phyloP scores from a whole-genome alignment of 2,329 filamentous ascomycete genomes.

The Pseudogymnoascus sp. region DNA sequence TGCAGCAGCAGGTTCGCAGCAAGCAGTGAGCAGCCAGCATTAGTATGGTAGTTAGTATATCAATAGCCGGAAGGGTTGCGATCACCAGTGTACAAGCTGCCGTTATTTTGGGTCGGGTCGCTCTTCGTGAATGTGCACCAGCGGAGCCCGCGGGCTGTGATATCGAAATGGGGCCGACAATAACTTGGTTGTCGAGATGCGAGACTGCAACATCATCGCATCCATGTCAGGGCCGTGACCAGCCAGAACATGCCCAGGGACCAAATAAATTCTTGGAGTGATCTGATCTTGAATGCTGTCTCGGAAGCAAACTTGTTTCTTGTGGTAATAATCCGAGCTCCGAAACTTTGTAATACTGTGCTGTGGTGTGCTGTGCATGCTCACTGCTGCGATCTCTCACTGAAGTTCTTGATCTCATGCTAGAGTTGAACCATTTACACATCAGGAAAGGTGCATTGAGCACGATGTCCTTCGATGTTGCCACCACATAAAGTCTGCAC shows the following conservation, averaged over 20 bases:
- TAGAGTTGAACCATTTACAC: neutral
- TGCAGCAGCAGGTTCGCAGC: slow-evolving; percentile 34
- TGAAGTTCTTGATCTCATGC: slow-evolving; percentile 28
- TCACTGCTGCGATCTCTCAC: slow-evolving; percentile 49
- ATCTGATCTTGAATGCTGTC: neutral
- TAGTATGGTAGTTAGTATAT: slow-evolving; percentile 32
- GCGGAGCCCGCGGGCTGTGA: neutral
- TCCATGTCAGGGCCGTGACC: neutral
- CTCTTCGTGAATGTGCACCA: neutral
- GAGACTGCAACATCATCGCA: neutral
- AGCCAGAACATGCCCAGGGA: neutral
- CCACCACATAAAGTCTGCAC: slow-evolving; percentile 27
- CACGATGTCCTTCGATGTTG: slow-evolving; percentile 6
- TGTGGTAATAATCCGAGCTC: neutral
- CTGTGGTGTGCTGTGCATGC: slow-evolving; percentile 32
- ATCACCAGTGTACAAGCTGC: neutral
- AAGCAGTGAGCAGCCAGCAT: slow-evolving; percentile 56
- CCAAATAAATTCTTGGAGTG: neutral
- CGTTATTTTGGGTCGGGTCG: neutral
- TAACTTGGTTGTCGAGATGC: neutral
- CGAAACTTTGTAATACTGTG: neutral
- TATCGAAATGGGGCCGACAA: neutral
- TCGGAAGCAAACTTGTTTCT: neutral
- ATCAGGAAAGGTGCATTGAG: slow-evolving; percentile 9
- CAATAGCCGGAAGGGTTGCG: neutral